Conservation (phyloP, 2,329 filamentous ascomycete species). For the Myotisia sp. region DNA sequence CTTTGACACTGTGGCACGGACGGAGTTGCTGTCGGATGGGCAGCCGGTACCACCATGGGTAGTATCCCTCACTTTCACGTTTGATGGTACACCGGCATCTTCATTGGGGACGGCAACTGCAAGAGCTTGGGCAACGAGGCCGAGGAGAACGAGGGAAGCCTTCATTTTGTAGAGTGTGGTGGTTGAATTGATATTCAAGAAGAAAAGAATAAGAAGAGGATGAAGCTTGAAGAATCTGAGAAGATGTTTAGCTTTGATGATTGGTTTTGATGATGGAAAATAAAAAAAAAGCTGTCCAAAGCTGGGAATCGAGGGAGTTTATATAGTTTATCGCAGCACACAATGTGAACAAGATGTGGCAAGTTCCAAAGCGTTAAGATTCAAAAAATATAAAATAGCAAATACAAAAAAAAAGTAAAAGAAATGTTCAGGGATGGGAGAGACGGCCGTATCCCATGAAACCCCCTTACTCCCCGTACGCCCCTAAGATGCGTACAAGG, state of each 20-base stretch:
- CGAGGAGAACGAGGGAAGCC: conserved; percentile 2
- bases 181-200: too few species aligned
- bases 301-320: conserved; percentile 2
- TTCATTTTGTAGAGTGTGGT: conserved; percentile 1
- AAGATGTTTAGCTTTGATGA: too few species aligned
- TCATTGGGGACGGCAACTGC: not conserved
- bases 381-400: too few species aligned
- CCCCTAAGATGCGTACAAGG: too few species aligned
- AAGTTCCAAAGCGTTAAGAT: too few species aligned
- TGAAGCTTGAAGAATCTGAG: conserved; percentile 1
- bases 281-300: conserved; percentile 2
- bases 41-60: conserved; percentile 1
- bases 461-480: too few species aligned
- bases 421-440: too few species aligned
- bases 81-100: conserved; percentile 1
- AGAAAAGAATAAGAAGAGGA: not conserved
- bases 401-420: too few species aligned
- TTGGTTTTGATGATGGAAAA: not conserved
- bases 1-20: conserved; percentile 1
- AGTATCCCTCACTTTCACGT: not conserved
- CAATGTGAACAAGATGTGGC: too few species aligned
- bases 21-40: conserved; percentile 1
- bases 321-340: too few species aligned
- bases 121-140: conserved; percentile 3
- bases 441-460: too few species aligned